Conservation (phyloP, 345 rosid species). For the Euphorbia pulcherrima region DNA sequence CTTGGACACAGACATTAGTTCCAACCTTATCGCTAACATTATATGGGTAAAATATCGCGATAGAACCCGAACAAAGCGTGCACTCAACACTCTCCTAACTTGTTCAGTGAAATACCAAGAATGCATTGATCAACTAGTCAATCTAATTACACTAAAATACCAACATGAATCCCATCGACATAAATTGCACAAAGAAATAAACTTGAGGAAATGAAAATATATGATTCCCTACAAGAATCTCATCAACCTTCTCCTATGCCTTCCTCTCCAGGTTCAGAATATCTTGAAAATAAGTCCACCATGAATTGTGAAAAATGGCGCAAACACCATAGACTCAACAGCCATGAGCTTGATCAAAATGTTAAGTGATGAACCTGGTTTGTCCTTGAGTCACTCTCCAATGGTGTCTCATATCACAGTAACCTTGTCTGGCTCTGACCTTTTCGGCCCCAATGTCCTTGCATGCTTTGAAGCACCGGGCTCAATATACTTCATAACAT, state of each 20-base stretch:
- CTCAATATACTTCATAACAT: constrained; percentile 97
- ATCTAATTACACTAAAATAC: constrained; percentile 14
- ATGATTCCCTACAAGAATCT: background rate
- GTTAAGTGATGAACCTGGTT: constrained; percentile 96
- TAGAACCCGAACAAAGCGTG: too few species aligned
- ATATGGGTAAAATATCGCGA: too few species aligned
- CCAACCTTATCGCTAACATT: too few species aligned
- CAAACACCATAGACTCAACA: constrained; percentile 92
- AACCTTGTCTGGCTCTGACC: constrained; percentile 95
- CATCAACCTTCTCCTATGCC: too few species aligned
- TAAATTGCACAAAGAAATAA: too few species aligned
- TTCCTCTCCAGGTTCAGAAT: too few species aligned
- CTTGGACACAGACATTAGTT: too few species aligned
- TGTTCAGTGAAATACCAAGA: too few species aligned
- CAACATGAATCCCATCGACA: constrained; percentile 2
- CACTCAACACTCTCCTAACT: constrained; percentile 5
- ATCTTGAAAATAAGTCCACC: constrained; percentile 93
- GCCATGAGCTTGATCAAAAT: constrained; percentile 99
- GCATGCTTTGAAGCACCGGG: constrained; percentile 97
- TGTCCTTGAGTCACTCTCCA: constrained; percentile 95
- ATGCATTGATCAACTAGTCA: too few species aligned
- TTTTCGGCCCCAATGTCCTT: constrained; percentile 81
- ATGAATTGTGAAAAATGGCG: constrained; percentile 94
- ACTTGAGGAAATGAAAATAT: background rate
- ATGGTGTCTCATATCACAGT: constrained; percentile 97